These are phyloP conservation scores for Kodamaea arcana DNA, from an alignment of 1,139 yeast species.

Conservation along the genomic window DNA sequence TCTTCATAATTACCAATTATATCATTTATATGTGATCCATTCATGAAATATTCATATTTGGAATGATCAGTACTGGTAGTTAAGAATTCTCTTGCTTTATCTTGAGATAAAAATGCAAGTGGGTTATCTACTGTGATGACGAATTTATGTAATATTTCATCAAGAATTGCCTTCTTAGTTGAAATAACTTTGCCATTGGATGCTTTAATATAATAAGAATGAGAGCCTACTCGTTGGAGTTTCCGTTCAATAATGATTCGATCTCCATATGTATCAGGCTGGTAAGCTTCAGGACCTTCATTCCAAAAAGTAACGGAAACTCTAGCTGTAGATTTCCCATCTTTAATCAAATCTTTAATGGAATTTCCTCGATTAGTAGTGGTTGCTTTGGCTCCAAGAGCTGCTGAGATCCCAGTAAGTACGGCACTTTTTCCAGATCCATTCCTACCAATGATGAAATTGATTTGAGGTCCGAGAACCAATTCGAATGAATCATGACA, in stretches of 20 bases:
- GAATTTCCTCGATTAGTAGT: conserved; percentile 82
- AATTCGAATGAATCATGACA: conserved; percentile 81
- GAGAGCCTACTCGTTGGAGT: conserved; percentile 49
- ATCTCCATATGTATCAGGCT: conserved; percentile 62
- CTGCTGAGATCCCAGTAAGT: conserved; percentile 84
- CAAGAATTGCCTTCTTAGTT: conserved; percentile 60
- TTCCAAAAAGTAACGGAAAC: conserved; percentile 59
- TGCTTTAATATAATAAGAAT: conserved; percentile 51
- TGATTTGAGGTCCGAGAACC: conserved; percentile 76
- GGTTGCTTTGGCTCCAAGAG: conserved; percentile 92
- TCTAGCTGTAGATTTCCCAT: conserved; percentile 66
- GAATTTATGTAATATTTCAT: conserved; percentile 63
- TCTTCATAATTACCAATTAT: conserved; percentile 48
- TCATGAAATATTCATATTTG: conserved; percentile 74
- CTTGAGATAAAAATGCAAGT: conserved; percentile 89
- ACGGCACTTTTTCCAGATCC: conserved; percentile 97
- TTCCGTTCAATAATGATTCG: conserved; percentile 68
- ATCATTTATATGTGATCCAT: conserved; percentile 69
- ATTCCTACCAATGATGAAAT: conserved; percentile 89
- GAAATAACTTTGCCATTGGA: conserved; percentile 52
- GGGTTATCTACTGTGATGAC: conserved; percentile 87
- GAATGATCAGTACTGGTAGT: conserved; percentile 68
- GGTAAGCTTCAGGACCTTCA: conserved; percentile 61
- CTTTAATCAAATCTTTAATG: conserved; percentile 67
- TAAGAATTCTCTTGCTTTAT: conserved; percentile 86